Base-by-base conservation (phyloP, 805 yeast genomes). In the Lipomyces starkeyi region DNA sequence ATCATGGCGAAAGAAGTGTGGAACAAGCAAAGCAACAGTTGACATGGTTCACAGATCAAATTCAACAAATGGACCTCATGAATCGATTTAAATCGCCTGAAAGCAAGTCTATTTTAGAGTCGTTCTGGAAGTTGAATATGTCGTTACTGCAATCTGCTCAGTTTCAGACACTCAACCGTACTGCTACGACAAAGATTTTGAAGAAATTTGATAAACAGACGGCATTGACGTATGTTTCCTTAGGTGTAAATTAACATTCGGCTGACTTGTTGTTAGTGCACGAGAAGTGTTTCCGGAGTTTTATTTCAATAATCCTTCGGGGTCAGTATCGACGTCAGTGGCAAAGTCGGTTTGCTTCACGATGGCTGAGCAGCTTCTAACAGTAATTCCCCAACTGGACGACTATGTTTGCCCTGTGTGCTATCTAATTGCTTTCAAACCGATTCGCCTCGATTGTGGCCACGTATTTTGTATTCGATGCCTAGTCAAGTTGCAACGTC, bases 141-240 rank as follows among this genome's bases (percentile, higher is more conserved):
- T 84, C 84, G 65, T 77, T 90, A 25, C 74, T 90, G 56, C 85
- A 85, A 73, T 83, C 86, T 11, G 80, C 87, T 37, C 85, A 86
- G 70, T 90, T 86, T 74, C 90, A 88, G 73, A 80, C 84, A 8
- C 81, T 89, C 67, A 90, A 90, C 76, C 80, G 84, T 43, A 82
- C 85, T 55, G 94, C 94, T 0, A 83, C 88, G 53, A 78, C 83
- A 20, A 90, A 90, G 76, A 90, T 90, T 68, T 80, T 89, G 74
- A 89, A 90, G 75, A 90, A 90, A 75, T 90, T 90, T 73, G 93
- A 90, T 73, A 90, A 90, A 75, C 88, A 86, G 73, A 90, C 94
- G 0, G 78, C 85, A 6, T 78, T 89, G 35, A 81, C 83, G 56
- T 53, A 29, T 6, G 32, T 53, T 5, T 25, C 11, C 3, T 54